Conservation (phyloP, 345 rosid species). For the Euphorbia peplus region DNA sequence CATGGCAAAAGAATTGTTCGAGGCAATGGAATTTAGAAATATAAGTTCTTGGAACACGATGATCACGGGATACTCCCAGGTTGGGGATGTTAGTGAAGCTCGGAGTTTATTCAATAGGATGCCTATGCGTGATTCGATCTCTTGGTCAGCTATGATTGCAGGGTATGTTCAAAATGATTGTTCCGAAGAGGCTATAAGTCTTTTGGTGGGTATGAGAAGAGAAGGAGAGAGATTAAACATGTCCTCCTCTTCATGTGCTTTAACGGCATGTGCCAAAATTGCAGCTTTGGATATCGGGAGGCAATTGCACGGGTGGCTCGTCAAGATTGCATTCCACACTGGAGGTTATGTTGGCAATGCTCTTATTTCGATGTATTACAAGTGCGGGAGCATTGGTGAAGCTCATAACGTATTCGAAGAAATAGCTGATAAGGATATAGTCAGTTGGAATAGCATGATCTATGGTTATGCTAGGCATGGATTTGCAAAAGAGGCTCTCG, state of each 20-base stretch:
- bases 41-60: conserved; percentile 67
- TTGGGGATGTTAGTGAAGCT: conserved; percentile 41
- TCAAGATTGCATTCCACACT: conserved; percentile 56
- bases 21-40: conserved; percentile 48
- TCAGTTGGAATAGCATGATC: conserved; percentile 73
- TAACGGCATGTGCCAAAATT: conserved; percentile 60
- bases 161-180: conserved; percentile 59
- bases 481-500: conserved; percentile 52
- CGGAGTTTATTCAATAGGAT: conserved; percentile 49
- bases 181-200: conserved; percentile 46
- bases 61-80: conserved; percentile 64
- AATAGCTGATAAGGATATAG: conserved; percentile 53
- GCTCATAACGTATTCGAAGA: conserved; percentile 51
- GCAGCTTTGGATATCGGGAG: conserved; percentile 65
- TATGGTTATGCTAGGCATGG: conserved; percentile 70
- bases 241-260: conserved; percentile 54
- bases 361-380: conserved; percentile 66
- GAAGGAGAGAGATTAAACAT: conserved; percentile 57
- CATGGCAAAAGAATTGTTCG: conserved; percentile 59
- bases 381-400: conserved; percentile 69
- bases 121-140: conserved; percentile 53
- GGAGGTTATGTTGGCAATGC: conserved; percentile 69
- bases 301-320: conserved; percentile 61
- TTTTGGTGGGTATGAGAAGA: conserved; percentile 58
- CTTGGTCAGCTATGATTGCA: conserved; percentile 78